phyloP scores from a whole-genome alignment of 2,329 filamentous ascomycete genomes.

The Dothistroma septosporum region DNA sequence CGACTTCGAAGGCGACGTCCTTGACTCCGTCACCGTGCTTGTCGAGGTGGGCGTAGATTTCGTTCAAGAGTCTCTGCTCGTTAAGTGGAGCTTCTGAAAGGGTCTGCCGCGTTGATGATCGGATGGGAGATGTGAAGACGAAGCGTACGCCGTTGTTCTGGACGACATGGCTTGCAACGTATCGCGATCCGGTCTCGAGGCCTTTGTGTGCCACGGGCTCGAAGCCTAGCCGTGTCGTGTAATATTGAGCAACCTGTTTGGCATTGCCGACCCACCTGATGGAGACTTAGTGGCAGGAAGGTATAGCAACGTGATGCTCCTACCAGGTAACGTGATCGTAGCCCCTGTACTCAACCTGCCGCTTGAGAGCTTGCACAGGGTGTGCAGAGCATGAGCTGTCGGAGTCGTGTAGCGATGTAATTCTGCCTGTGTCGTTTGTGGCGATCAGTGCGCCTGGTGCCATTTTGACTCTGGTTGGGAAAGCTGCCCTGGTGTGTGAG shows the following conservation, averaged over 20 bases:
- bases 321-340: conserved; percentile 94
- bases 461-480: conserved; percentile 21
- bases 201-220: conserved; percentile 76
- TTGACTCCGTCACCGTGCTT: conserved; percentile 90
- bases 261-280: conserved; percentile 1
- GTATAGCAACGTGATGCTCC: not conserved
- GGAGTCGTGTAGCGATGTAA: conserved; percentile 22
- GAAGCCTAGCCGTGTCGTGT: conserved; percentile 84
- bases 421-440: conserved; percentile 29
- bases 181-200: conserved; percentile 79
- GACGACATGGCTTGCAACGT: conserved; percentile 78
- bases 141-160: conserved; percentile 73
- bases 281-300: not conserved
- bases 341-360: conserved; percentile 58
- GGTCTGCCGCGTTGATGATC: conserved; percentile 39
- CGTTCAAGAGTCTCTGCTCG: conserved; percentile 62
- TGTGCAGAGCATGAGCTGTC: conserved; percentile 10
- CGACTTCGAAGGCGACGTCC: conserved; percentile 92
- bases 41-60: conserved; percentile 79
- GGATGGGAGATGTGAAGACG: conserved; percentile 76
- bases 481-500: not conserved
- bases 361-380: conserved; percentile 9
- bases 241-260: conserved; percentile 78
- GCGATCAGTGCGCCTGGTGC: conserved; percentile 39
- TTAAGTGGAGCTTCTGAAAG: conserved; percentile 38